phyloP scores from a whole-genome alignment of 2,329 filamentous ascomycete genomes.

The Chalaropsis thielavioides region DNA sequence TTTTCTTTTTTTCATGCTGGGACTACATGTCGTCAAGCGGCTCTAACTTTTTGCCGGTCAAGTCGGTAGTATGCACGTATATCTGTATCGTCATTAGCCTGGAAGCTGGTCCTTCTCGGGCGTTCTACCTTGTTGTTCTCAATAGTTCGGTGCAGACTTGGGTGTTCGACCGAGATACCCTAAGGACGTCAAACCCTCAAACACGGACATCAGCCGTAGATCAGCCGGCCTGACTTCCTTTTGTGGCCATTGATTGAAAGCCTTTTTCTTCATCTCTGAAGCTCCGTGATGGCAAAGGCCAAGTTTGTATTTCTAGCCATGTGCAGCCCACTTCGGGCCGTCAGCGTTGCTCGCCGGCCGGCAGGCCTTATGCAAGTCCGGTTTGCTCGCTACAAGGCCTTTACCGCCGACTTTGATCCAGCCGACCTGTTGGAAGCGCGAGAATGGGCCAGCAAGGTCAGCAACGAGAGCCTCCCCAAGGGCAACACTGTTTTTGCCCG shows the following conservation, averaged over 20 bases:
- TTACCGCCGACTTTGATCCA: conserved; percentile 35
- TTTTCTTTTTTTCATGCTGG: background rate
- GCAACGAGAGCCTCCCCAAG: conserved; percentile 31
- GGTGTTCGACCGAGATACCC: too few relatives aligned
- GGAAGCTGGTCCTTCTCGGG: too few relatives aligned
- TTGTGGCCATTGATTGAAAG: background rate
- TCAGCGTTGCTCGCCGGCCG: conserved; percentile 19
- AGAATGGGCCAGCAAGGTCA: conserved; percentile 36
- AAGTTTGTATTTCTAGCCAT: conserved; percentile 6
- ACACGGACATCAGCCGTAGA: background rate
- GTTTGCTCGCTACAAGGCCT: conserved; percentile 32
- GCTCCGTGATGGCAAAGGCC: background rate
- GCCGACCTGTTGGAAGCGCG: conserved; percentile 38
- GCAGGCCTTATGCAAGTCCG: conserved; percentile 22
- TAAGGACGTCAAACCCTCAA: too few relatives aligned
- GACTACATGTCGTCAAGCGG: too few relatives aligned
- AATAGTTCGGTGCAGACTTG: too few relatives aligned
- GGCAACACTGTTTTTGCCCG: conserved; percentile 40
- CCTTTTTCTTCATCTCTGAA: background rate
- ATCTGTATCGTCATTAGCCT: too few relatives aligned
- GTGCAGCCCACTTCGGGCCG: background rate
- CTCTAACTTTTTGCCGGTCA: too few relatives aligned
- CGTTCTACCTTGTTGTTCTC: too few relatives aligned
- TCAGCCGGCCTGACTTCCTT: background rate
- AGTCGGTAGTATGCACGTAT: too few relatives aligned